phyloP scores from a whole-genome alignment of 2,329 filamentous ascomycete genomes.

The Colletotrichum sp. region DNA sequence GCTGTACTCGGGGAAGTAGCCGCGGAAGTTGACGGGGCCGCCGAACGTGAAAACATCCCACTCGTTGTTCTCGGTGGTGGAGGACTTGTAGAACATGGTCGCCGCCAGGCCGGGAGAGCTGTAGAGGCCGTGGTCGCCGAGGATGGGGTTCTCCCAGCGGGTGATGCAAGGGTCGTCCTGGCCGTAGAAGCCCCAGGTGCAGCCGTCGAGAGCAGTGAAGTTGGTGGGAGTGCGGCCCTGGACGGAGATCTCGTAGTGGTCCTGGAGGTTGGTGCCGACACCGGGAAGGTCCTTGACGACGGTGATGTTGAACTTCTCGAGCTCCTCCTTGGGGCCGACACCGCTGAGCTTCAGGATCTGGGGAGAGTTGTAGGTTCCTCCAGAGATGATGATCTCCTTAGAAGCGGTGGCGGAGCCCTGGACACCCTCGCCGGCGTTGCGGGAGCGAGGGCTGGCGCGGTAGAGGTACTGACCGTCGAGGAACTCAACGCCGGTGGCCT shows the following conservation, averaged over 20 bases:
- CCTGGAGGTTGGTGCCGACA: slow-evolving; percentile 65
- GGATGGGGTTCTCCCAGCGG: slow-evolving; percentile 32
- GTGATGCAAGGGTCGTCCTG: slow-evolving; percentile 38
- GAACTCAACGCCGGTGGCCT: slow-evolving; percentile 54
- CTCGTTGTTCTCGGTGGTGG: slow-evolving; percentile 26
- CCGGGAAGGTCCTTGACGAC: slow-evolving; percentile 60
- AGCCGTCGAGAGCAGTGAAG: slow-evolving; percentile 38
- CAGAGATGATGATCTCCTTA: slow-evolving; percentile 55
- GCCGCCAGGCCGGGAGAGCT: slow-evolving; percentile 26
- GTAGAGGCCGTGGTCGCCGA: slow-evolving; percentile 45
- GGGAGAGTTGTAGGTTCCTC: slow-evolving; percentile 58
- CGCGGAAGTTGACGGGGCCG: slow-evolving; percentile 42
- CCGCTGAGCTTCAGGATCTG: slow-evolving; percentile 59
- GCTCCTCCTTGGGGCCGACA: slow-evolving; percentile 45
- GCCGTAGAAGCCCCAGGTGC: slow-evolving; percentile 29
- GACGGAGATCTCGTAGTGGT: slow-evolving; percentile 57
- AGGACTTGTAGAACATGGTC: slow-evolving; percentile 33
- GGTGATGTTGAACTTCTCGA: slow-evolving; percentile 41
- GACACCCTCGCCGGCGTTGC: slow-evolving; percentile 23
- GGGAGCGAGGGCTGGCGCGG: slow-evolving; percentile 45
- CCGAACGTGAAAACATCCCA: slow-evolving; percentile 41
- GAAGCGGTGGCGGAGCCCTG: slow-evolving; percentile 32
- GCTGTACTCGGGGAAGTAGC: slow-evolving; percentile 44
- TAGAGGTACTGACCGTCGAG: slow-evolving; percentile 52
- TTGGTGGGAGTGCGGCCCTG: slow-evolving; percentile 45